Base-by-base conservation (phyloP, 768 basidiomycete species). In the Heimioporus sp. region DNA sequence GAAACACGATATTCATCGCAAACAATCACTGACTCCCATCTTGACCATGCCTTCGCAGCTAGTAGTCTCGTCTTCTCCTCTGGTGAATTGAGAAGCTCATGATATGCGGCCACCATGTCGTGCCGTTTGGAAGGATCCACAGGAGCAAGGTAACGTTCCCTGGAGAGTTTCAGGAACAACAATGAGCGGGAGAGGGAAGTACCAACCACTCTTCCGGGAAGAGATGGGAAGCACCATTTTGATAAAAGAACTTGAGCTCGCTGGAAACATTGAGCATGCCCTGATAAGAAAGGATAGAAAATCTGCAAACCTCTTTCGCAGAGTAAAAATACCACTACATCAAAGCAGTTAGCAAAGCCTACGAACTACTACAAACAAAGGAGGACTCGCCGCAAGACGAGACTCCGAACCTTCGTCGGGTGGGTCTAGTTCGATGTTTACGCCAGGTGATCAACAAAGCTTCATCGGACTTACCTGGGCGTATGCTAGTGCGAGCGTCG, bases 171-270 rank as follows among this genome's bases (percentile, higher is more conserved):
- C 9, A 8, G 10, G 20, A 19, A 11, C 41, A 43, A 42, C 2
- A 21, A 38, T 10, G 21, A 47, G 44, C 9, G 17, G 4, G 46
- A 10, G 30, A 49, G 35, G n/a, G 44, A 13, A 42, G 16, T 36
- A 53, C 72, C 24, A 59, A 90, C 91, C 91, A 96, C 58, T 91
- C 90, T 70, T 92, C 89, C 0, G 92, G 90, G 76, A 92, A 93
- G 30, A 92, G 68, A 65, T 87, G 84, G 5, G 85, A 86, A 11
- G 90, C 72, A 13, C 92, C 92, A 3, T 89, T 81, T 73, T 94
- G 92, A 69, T 95, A 97, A 76, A 97, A 96, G 76, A 94, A 98
- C 17, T 80, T 78, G 37, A 97, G 79, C 70, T 98, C 94, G 59
- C 85, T 75, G 32, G 31, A 43, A 35, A 35, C 5, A 21, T 5